Base-by-base conservation (phyloP, 2,329 filamentous ascomycete species). In the Fusarium papillatum region DNA sequence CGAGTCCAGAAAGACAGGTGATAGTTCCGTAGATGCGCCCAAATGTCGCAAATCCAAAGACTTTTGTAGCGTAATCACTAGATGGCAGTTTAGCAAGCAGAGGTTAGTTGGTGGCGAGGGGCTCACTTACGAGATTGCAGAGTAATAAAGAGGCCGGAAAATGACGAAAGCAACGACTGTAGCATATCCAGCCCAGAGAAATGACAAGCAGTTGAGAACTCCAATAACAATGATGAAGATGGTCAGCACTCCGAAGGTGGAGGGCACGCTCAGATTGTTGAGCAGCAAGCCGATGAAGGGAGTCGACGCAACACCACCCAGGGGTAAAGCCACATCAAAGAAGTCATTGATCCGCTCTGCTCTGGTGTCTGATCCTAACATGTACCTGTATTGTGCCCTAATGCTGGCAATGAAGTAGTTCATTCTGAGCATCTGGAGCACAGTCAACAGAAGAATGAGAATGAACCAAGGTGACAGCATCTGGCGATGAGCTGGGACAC, bases 31-130 rank as follows among this genome's bases (percentile, higher is more conserved):
- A 95, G 17, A 96, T 93, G 71, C 94, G 94, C 14, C 94, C 94
- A 73, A 95, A 95, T 0, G 93, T 95, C n/a, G 90, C 89, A 80
- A 95, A 95, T 4, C 94, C 94, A 76, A 95, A 95, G 4, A 95
- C 93, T 81, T 95, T 95, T n/a, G 93, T 93, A 0, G 92, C 88
- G 80, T 95, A 95, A 83, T 95, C 94, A 7, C 86, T 87, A 57
- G 5, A 2, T 4, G 1, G 0, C 0, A 3, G 1, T 26, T 76
- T 11, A 69, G 55, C 19, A 62, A 2, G 2, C 2, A 5, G 1
- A 2, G 0, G 2, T 10, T 7, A 6, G 31, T 19, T 16, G 1
- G 2, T 9, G 7, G 9, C 4, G 43, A 8, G 7, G 0, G 2
- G 10, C 5, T 16, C 9, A 82, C 85, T 82, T 80, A 87, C 83